phyloP scores from a whole-genome alignment of 108 stramenopile genomes.

The Mayamaea pseudoterrestris region DNA sequence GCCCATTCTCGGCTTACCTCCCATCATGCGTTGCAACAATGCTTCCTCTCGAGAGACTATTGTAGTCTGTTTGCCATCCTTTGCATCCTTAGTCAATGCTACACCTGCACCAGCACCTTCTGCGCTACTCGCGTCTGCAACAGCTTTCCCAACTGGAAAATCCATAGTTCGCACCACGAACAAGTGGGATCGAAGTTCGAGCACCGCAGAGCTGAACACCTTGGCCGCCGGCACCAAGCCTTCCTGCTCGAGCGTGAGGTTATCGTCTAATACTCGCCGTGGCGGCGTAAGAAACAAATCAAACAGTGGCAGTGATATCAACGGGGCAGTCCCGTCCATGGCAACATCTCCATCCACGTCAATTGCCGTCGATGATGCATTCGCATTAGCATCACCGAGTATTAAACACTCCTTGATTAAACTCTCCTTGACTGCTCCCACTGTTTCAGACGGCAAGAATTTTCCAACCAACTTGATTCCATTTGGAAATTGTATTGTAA shows the following conservation, averaged over 20 bases:
- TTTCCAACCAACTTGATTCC: slow-evolving; percentile 41
- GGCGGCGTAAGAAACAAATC: slow-evolving; percentile 78
- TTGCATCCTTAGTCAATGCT: slow-evolving; percentile 3
- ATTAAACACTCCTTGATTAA: slow-evolving; percentile 13
- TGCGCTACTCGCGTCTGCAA: slow-evolving; percentile 7
- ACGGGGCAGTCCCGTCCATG: too few relatives aligned
- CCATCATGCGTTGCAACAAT: slow-evolving; percentile 37
- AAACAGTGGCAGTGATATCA: too few relatives aligned
- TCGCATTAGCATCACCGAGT: neutral
- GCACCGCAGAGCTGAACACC: slow-evolving; percentile 20
- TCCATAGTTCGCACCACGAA: neutral
- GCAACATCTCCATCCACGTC: too few relatives aligned
- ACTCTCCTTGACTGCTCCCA: slow-evolving; percentile 24
- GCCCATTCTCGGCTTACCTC: slow-evolving; percentile 2
- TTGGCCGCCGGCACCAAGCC: slow-evolving; percentile 72
- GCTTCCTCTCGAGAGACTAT: slow-evolving; percentile 22
- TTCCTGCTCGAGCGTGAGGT: slow-evolving; percentile 40
- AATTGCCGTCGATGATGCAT: neutral
- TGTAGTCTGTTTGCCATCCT: slow-evolving; percentile 6
- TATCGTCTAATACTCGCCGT: slow-evolving; percentile 28
- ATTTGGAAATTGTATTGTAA: slow-evolving; percentile 56
- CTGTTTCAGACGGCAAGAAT: slow-evolving; percentile 43
- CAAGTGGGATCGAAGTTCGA: slow-evolving; percentile 5
- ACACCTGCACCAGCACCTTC: neutral
- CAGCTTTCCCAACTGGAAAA: slow-evolving; percentile 9